Evolutionary conservation across 768 basidiomycete species (phyloP).

Genomic region (Tricholoma flavovirens): DNA sequence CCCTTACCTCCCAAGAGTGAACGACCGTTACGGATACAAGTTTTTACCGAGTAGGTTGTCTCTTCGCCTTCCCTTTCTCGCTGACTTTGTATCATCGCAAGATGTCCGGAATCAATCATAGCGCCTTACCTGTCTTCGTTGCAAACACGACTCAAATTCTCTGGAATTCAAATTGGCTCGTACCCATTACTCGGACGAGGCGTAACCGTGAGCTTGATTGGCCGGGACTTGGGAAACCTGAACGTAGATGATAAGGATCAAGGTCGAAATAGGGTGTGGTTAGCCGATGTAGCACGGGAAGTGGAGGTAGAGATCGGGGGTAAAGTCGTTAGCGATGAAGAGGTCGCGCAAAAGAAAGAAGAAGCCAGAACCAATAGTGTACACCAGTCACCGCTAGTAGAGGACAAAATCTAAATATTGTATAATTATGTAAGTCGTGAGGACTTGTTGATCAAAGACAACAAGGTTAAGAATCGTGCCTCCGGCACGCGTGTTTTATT

Average conservation of each 20-base stretch:
- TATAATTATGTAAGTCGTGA: no score
- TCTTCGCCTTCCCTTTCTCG: neutral
- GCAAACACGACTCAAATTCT: slow-evolving; percentile 62
- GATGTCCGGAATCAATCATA: slow-evolving; percentile 73
- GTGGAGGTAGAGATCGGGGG: slow-evolving; percentile 57
- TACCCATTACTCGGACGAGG: slow-evolving; percentile 62
- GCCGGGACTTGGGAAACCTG: slow-evolving; percentile 30
- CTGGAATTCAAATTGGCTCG: slow-evolving; percentile 79
- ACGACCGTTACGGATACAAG: slow-evolving; percentile 73
- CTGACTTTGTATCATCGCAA: slow-evolving; percentile 13
- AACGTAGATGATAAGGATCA: slow-evolving; percentile 33
- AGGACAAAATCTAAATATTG: neutral
- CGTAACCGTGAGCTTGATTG: slow-evolving; percentile 70
- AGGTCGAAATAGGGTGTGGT: slow-evolving; percentile 37
- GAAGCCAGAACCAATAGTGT: slow-evolving; percentile 3
- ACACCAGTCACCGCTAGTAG: neutral
- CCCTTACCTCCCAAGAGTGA: slow-evolving; percentile 71
- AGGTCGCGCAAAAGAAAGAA: slow-evolving; percentile 48
- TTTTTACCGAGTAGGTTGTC: slow-evolving; percentile 69
- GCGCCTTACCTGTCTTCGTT: slow-evolving; percentile 81
- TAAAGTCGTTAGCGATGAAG: slow-evolving; percentile 57
- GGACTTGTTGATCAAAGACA: no score
- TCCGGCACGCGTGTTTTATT: no score
- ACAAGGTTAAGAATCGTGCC: no score
- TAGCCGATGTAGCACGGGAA: slow-evolving; percentile 55